These are phyloP conservation scores for Rhododendron molle DNA, from an alignment of 148 eudicot species.

Conservation along the genomic window DNA sequence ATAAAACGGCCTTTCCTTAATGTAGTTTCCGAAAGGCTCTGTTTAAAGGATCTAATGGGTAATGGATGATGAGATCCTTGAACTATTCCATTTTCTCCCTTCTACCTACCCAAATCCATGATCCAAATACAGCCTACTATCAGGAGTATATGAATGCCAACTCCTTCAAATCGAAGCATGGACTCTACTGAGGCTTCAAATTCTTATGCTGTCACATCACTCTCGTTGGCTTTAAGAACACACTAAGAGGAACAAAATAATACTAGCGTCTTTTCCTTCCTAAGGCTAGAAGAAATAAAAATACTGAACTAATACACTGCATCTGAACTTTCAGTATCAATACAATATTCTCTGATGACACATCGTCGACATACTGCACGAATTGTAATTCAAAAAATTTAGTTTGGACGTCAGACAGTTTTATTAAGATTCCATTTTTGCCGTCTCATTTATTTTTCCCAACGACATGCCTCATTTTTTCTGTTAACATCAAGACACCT, in stretches of 20 bases:
- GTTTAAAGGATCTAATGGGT: neutral
- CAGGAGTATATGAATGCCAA: neutral
- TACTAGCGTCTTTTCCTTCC: neutral
- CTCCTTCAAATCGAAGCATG: neutral
- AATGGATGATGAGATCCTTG: neutral
- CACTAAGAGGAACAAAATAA: neutral
- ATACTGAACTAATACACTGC: neutral
- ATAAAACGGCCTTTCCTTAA: neutral
- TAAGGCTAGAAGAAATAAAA: neutral
- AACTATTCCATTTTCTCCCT: neutral
- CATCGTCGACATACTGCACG: neutral
- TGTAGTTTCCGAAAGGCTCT: neutral
- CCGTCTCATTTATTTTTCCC: neutral
- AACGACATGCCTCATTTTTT: neutral
- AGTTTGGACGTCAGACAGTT: neutral
- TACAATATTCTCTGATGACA: neutral
- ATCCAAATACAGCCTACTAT: neutral
- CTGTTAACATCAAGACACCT: neutral
- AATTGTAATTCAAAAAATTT: neutral
- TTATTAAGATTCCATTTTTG: neutral
- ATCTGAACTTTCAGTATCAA: neutral
- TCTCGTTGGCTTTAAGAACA: neutral
- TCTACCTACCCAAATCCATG: neutral
- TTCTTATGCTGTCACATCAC: neutral
- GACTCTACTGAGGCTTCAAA: neutral